Evolutionary conservation across 2,329 filamentous ascomycete species (phyloP).

Genomic region (Echinosphaeria canescens): DNA sequence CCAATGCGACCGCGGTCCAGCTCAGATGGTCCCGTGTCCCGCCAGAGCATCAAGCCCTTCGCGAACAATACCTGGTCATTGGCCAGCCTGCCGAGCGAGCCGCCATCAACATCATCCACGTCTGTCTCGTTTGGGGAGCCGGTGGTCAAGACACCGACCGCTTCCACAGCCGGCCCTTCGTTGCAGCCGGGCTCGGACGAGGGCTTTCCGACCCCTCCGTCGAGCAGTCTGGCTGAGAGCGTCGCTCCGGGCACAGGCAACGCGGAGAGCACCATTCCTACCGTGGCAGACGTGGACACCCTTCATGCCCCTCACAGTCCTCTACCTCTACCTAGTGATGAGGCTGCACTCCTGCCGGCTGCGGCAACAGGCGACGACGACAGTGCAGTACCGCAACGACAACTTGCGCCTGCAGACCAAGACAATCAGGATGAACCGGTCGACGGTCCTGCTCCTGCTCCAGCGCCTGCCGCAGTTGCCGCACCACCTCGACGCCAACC

Average conservation of each 20-base stretch:
- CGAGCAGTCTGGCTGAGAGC: slow-evolving; percentile 1
- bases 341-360: no score
- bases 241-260: no score
- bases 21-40: slow-evolving; percentile 39
- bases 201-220: background rate
- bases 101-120: background rate
- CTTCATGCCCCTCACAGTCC: no score
- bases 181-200: background rate
- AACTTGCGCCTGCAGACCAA: no score
- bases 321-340: no score
- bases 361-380: no score
- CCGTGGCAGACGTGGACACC: no score
- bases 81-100: slow-evolving; percentile 12
- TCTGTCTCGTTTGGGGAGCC: background rate
- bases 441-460: background rate
- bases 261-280: background rate
- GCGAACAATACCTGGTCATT: slow-evolving; percentile 42
- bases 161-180: background rate
- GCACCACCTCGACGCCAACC: no score
- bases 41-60: slow-evolving; percentile 27
- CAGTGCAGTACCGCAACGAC: no score
- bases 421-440: no score
- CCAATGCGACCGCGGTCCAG: slow-evolving; percentile 23
- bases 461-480: no score
- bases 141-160: background rate